Percentiles rank a stretch among this genome's conserved stretches.
Conservation (phyloP, 1,284 basidiomycete genomes). For the Moniliella sp. region DNA sequence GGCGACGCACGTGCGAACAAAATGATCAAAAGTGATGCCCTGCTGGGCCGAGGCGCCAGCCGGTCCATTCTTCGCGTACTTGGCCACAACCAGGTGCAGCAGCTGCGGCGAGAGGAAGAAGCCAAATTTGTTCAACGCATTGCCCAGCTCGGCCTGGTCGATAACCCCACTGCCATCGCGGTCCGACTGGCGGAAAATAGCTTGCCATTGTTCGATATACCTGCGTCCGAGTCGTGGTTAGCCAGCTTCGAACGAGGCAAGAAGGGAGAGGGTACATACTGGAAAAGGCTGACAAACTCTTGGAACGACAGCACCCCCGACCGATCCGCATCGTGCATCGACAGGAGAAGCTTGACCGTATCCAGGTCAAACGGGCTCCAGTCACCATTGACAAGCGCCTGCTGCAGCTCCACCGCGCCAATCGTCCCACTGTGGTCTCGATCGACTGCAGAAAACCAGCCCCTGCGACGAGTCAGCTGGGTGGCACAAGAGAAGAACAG, state of each 20-base stretch:
- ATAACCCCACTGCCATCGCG: conserved; percentile 92
- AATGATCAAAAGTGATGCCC: conserved; percentile 5
- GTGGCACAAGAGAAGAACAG: too few relatives aligned
- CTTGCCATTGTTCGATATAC: conserved; percentile 24
- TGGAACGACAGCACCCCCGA: conserved; percentile 21
- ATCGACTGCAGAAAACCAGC: conserved; percentile 22
- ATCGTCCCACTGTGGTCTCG: conserved; percentile 17
- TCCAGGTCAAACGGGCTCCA: conserved; percentile 17
- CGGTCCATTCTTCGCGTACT: too few relatives aligned
- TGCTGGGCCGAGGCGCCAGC: too few relatives aligned
- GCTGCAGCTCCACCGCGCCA: conserved; percentile 13
- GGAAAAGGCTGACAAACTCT: conserved; percentile 5
- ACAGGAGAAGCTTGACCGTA: conserved; percentile 24
- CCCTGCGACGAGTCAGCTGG: too few relatives aligned
- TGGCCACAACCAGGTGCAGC: conserved; percentile 13
- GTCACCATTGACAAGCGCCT: conserved; percentile 23
- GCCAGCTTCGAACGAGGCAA: not conserved
- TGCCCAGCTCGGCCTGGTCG: conserved; percentile 74
- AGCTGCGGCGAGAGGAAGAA: conserved; percentile 15
- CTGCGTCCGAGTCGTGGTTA: conserved; percentile 4
- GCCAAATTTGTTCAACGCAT: conserved; percentile 15
- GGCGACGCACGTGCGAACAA: conserved; percentile 16
- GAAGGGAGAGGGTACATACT: not conserved
- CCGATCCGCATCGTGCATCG: conserved; percentile 19
- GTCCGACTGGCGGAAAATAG: conserved; percentile 42